Evolutionary conservation across 306 rosid species (phyloP).

Genomic region (Vigna angularis): DNA sequence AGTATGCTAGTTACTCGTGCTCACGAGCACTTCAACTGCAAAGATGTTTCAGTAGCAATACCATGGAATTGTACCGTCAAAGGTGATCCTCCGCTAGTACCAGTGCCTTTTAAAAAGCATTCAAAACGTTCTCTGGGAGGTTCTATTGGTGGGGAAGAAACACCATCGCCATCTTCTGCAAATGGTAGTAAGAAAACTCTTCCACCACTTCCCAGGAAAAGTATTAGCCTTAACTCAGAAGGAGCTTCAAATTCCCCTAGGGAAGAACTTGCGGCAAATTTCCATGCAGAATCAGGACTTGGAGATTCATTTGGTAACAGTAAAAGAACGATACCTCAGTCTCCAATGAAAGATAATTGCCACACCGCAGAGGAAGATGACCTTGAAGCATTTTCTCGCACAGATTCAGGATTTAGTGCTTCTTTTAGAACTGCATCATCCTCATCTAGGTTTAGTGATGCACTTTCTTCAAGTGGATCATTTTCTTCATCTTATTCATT

Average conservation of each 20-base stretch:
- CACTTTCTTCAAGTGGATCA: slow-evolving; percentile 52
- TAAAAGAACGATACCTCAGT: slow-evolving; percentile 51
- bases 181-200: slow-evolving; percentile 41
- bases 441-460: slow-evolving; percentile 44
- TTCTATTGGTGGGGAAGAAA: slow-evolving; percentile 39
- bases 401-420: slow-evolving; percentile 51
- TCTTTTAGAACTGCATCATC: slow-evolving; percentile 55
- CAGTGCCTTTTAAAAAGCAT: slow-evolving; percentile 49
- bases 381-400: slow-evolving; percentile 37
- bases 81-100: slow-evolving; percentile 62
- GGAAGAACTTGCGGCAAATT: slow-evolving; percentile 52
- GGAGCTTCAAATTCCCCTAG: slow-evolving; percentile 35
- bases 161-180: not conserved
- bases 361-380: slow-evolving; percentile 47
- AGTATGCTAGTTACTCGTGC: slow-evolving; percentile 43
- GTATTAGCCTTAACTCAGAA: slow-evolving; percentile 9
- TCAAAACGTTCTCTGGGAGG: slow-evolving; percentile 52
- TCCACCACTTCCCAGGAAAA: slow-evolving; percentile 75
- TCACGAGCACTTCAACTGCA: slow-evolving; percentile 74
- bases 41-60: slow-evolving; percentile 77
- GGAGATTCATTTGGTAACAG: slow-evolving; percentile 43
- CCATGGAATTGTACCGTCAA: slow-evolving; percentile 71
- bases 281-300: slow-evolving; percentile 42
- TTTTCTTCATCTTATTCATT: slow-evolving; percentile 44
- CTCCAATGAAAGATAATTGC: slow-evolving; percentile 51